Evolutionary conservation across 805 yeast species (phyloP), one percentile per base, ranked within the genome.

Genomic region (Metschnikowia continentalis): DNA sequence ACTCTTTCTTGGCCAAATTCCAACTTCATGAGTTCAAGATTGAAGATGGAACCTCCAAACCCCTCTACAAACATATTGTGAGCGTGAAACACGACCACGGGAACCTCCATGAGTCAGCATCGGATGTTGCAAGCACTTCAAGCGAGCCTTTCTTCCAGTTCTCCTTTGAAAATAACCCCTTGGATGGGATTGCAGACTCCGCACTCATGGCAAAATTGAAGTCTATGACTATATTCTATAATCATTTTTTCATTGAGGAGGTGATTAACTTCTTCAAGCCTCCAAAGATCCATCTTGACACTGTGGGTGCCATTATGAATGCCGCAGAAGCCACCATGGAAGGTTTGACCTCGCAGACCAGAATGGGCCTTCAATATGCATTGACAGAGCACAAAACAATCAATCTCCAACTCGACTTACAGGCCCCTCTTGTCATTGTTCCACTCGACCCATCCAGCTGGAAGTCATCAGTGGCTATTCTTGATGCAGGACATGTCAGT

Each of bases 291-390:
- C 96, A 91, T 59, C 74, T 84, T 50, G 96, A 91, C 61, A 90
- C 97, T 0, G 82, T 94, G 20, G 92, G 90, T 35, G 94, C 94
- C 8, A 81, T 95, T 23, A 81, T 94, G 81, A 85, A 82, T 66
- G 98, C 97, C 1, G 99, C 99, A 0, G 96, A 91, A 54, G 88
- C 91, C 0, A 91, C 97, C 0, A 86, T 94, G 51, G 97, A 90
- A 61, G 97, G 95, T 1, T 74, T 94, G 55, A 84, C 97, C 0
- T 76, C 84, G 23, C 96, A 90, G 64, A 94, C 98, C 0, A 76
- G 97, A 61, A 78, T 94, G 54, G 98, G 98, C 0, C 76, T 94
- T 19, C 96, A 92, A 68, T 90, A 94, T 57, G 94, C 97, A 0
- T 76, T 95, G 58, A 96, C 90, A 54, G 96, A 92, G 60, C 99